phyloP scores from a whole-genome alignment of 306 rosid genomes.

The Gillenia trifoliata region DNA sequence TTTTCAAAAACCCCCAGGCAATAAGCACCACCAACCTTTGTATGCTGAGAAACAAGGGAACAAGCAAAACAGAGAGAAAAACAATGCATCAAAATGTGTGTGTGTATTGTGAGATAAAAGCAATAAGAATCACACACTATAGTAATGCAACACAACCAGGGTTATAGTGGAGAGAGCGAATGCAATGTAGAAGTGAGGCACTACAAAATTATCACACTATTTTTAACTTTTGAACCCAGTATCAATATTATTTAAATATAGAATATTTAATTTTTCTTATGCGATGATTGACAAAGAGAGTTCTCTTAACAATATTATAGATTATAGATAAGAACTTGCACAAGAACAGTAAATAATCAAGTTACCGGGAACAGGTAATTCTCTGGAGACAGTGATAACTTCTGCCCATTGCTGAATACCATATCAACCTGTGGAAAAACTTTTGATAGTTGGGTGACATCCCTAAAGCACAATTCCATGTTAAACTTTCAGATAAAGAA shows the following conservation, averaged over 20 bases:
- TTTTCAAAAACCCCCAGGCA: slow-evolving; percentile 46
- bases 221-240: background rate
- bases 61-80: background rate
- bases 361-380: slow-evolving; percentile 49
- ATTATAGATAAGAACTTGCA: background rate
- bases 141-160: background rate
- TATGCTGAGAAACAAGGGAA: slow-evolving; percentile 29
- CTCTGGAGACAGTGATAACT: slow-evolving; percentile 34
- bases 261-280: background rate
- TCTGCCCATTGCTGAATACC: slow-evolving; percentile 38
- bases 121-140: background rate
- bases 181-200: background rate
- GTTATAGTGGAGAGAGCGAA: background rate
- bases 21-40: slow-evolving; percentile 46
- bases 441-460: slow-evolving; percentile 30
- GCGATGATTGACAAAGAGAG: background rate
- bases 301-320: background rate
- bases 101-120: background rate
- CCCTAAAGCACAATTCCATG: slow-evolving; percentile 22
- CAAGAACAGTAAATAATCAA: slow-evolving; percentile 6
- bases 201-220: background rate
- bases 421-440: slow-evolving; percentile 46
- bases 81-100: background rate
- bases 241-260: background rate
- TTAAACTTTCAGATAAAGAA: background rate